Base-by-base conservation (phyloP, 805 yeast species). In the Cyberlindnera americana region DNA sequence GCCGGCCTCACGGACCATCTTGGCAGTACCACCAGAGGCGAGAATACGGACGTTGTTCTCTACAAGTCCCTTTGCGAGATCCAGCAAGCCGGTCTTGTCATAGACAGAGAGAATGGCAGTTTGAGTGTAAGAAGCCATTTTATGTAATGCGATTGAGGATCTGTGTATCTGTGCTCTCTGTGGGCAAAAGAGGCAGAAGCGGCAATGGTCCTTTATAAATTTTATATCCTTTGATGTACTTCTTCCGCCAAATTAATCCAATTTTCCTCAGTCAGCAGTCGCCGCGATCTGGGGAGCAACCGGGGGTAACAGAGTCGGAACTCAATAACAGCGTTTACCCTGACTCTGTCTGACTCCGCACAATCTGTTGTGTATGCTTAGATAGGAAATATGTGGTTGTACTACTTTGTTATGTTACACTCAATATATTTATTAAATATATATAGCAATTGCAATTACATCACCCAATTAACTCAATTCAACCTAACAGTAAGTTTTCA, bases 1-100 rank as follows among this genome's bases (percentile, higher is more conserved):
- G 11, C 98, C 98, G 41, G 97, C 95, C 66, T 90, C 99, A 62
- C 96, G 83, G 41, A 93, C 81, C 72, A 93, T 72, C 59, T 77
- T 79, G 41, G 99, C 95, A 40, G 99, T 93, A 62, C 99, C 99
- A 46, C 99, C 99, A 29, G 96, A 87, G 37, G 98, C 99, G 43
- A 93, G 75, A 49, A 93, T 80, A 57, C 97, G 81, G 52, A 93
- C 96, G 49, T 88, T 78, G 66, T 88, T 84, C 54, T 83, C 83
- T 47, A 77, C 83, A 44, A 93, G 77, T 34, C 99, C 99, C 70
- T 93, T 93, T 53, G 98, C 98, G 51, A 93, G 76, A 65, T 93
- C 99, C 56, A 93, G 70, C 50, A 93, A 72, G 31, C 99, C 99
- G 42, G 99, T 93, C 67, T 93, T 93, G 71, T 93, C 96, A 69